Evolutionary conservation across 2,329 filamentous ascomycete species (phyloP), one percentile per base, ranked within the genome.

Genomic region (Fusarium coicis): DNA sequence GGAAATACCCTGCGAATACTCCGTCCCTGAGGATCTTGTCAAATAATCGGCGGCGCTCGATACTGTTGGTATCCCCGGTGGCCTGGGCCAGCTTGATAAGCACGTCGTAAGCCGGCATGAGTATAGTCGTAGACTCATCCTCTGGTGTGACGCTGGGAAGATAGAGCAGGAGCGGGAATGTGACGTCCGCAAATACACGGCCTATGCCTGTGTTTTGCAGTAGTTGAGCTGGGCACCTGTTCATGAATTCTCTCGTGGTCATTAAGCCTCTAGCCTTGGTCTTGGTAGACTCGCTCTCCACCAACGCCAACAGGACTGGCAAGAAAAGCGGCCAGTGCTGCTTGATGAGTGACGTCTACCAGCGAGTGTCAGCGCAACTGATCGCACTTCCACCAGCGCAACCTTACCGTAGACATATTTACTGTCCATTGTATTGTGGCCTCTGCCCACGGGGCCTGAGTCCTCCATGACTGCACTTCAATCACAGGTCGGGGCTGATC

Each of bases 121-220:
- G 86, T 7, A 98, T 83, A 4, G 79, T 77, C 4, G 93, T 78
- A 8, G 93, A 93, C 63, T 96, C 93, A 0, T 86, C 79, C 76
- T 93, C 92, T 1, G 93, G 90, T 0, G 94, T 97, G 46, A 97
- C 84, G 18, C 87, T 90, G 1, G 96, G 95, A 10, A 97, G 86
- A 76, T 91, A 93, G 12, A 92, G 86, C n/a, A 97, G 87, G 40
- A 91, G 90, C 2, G 94, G 93, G 72, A 91, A 87, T 4, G 94
- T 82, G 7, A 91, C 88, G 26, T 94, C 88, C 76, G 92, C 88
- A 68, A 96, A 92, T 32, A 96, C 87, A 19, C 86, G 83, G 28
- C 87, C 88, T 12, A 96, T 88, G 2, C 93, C 93, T 0, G 90
- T 93, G 50, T 85, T 85, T 18, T 80, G 80, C 49, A 95, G 85